Base-by-base conservation (phyloP, 306 rosid species). In the Begonia loranthoides region DNA sequence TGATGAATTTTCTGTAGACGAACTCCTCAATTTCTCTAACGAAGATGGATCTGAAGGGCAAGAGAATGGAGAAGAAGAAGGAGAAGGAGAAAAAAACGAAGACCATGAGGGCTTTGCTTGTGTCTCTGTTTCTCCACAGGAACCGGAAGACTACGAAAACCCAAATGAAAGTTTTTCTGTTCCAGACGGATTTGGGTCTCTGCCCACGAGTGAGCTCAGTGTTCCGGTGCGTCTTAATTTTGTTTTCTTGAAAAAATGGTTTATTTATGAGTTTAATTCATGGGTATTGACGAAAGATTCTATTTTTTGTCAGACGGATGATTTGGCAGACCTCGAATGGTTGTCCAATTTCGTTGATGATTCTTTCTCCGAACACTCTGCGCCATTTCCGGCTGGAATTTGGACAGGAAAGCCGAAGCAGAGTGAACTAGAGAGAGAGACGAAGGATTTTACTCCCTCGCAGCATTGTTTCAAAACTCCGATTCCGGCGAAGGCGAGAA, bases 281-380 rank as follows among this genome's bases (percentile, higher is more conserved):
- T 41, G 45, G 45, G 10, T 41, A 50, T 13, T 21, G 53, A 45
- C 41, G 8, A 10, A 10, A 5, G 34, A 33, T 50, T 5, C 3
- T 53, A 55, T 49, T 76, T 71, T 70, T 79, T 66, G 19, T 46
- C 73, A 89, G 97, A 73, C 55, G 0, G 95, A 85, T 14, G 94
- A 89, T 55, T 72, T 82, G 45, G 97, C 78, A 10, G 65, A 78
- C 79, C 77, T 89, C 17, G 97, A 89, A 52, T 89, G 97, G 97
- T 22, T 89, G 15, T 89, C 97, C 44, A 89, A 82, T 77, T 89
- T 89, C 9, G 94, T 89, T 0, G 95, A 89, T 55, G 97, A 89
- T 50, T 89, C 95, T 36, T 85, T 89, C 76, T 52, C 80, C 9
- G 84, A 78, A 53, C 64, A 61, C 55, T 60, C 83, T 11, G 16